Conservation (phyloP, 2,329 filamentous ascomycete species). For the Ceratocystis cubensis region DNA sequence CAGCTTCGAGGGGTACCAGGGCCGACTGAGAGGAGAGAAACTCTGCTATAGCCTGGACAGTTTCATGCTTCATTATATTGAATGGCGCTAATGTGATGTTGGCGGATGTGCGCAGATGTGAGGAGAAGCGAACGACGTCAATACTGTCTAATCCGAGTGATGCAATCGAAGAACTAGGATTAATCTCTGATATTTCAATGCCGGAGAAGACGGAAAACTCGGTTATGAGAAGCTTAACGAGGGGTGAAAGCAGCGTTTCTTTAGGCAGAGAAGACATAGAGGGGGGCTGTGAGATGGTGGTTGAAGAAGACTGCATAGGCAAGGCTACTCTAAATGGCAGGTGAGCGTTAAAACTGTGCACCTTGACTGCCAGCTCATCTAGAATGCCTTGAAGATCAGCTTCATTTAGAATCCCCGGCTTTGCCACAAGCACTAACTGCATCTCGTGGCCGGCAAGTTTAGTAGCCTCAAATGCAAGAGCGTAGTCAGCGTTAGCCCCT, state of each 20-base stretch:
- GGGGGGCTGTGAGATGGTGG: neutral
- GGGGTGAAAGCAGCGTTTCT: neutral
- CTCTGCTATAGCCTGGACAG: conserved; percentile 46
- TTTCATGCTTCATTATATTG: conserved; percentile 60
- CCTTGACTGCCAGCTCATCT: neutral
- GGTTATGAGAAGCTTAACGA: neutral
- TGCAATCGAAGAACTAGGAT: conserved; percentile 53
- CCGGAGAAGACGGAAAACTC: conserved; percentile 38
- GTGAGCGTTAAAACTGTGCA: neutral
- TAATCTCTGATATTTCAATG: conserved; percentile 38
- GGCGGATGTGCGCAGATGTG: conserved; percentile 45
- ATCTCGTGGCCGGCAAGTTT: conserved; percentile 38
- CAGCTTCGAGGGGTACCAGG: conserved; percentile 9
- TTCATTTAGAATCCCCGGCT: conserved; percentile 29
- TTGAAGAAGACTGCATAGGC: neutral
- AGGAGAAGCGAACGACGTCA: conserved; percentile 73
- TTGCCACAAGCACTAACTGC: conserved; percentile 46
- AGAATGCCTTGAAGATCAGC: neutral
- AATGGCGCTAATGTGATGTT: conserved; percentile 56
- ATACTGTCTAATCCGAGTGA: conserved; percentile 85
- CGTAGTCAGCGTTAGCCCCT: conserved; percentile 47
- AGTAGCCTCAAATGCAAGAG: conserved; percentile 63
- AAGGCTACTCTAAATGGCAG: neutral
- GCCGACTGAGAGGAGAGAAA: neutral
- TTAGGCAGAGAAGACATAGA: neutral